phyloP scores from a whole-genome alignment of 2,329 filamentous ascomycete species.

The Hypoxylon sp. region DNA sequence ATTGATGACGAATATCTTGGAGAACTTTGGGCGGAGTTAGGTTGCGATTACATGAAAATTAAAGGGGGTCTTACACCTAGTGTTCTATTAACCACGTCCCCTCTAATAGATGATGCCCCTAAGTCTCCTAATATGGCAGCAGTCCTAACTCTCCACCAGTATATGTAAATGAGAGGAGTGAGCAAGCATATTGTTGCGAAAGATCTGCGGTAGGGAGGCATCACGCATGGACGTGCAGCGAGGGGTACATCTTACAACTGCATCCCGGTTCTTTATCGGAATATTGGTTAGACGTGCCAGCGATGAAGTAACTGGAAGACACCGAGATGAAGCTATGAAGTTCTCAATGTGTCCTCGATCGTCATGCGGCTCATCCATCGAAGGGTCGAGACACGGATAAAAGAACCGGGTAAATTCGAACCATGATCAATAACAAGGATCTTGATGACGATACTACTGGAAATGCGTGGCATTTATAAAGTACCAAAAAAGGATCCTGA shows the following conservation, averaged over 20 bases:
- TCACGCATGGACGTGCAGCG: constrained; percentile 11
- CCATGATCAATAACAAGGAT: constrained; percentile 1
- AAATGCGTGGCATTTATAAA: not conserved
- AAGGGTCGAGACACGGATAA: constrained; percentile 26
- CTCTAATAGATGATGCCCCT: not conserved
- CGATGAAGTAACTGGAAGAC: no score
- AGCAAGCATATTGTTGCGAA: constrained; percentile 28
- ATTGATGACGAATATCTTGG: constrained; percentile 66
- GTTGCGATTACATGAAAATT: not conserved
- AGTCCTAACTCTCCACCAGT: constrained; percentile 25
- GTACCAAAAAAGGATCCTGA: not conserved
- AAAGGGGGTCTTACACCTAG: constrained; percentile 40
- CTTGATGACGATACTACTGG: not conserved
- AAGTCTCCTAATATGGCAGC: not conserved
- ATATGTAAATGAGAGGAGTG: constrained; percentile 39
- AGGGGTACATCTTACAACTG: constrained; percentile 6
- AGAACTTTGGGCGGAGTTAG: constrained; percentile 57
- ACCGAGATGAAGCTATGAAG: not conserved
- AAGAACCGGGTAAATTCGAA: constrained; percentile 31
- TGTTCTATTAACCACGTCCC: constrained; percentile 41
- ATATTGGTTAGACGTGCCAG: no score
- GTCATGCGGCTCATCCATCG: constrained; percentile 5
- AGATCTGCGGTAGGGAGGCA: constrained; percentile 35
- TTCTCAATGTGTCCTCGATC: constrained; percentile 14
- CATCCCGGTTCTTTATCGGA: not conserved